Percentiles rank a stretch among this genome's conserved stretches.
Conservation (phyloP, 371 early-diverging fungal species). For the Rhizopus microsporus region DNA sequence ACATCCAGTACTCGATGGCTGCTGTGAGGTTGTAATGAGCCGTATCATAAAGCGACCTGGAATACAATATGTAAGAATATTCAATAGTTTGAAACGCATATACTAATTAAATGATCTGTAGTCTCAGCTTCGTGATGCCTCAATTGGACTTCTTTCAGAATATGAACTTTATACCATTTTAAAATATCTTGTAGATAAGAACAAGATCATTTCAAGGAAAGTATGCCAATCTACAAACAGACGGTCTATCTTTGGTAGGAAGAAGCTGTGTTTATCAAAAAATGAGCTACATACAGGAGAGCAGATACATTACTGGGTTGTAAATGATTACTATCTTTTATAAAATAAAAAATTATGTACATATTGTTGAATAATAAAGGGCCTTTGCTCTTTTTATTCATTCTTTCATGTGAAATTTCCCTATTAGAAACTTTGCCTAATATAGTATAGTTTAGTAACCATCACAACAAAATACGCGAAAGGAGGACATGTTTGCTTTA, state of each 20-base stretch:
- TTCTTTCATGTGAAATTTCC: not conserved
- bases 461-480: too few relatives aligned
- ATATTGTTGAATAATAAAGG: not conserved
- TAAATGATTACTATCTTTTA: slow-evolving; percentile 4
- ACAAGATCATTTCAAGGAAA: slow-evolving; percentile 3
- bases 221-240: slow-evolving; percentile 1
- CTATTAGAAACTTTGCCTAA: too few relatives aligned
- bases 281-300: slow-evolving; percentile 2
- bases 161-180: slow-evolving; percentile 19
- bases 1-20: slow-evolving; percentile 15
- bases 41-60: slow-evolving; percentile 19
- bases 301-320: slow-evolving; percentile 19
- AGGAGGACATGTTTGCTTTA: too few relatives aligned
- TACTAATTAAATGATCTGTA: slow-evolving; percentile 1
- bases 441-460: too few relatives aligned
- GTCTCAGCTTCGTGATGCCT: slow-evolving; percentile 5
- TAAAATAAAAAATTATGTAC: not conserved
- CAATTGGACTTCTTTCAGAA: slow-evolving; percentile 10
- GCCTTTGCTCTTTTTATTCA: not conserved
- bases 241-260: slow-evolving; percentile 7
- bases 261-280: not conserved
- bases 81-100: not conserved
- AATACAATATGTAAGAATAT: slow-evolving; percentile 18
- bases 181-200: slow-evolving; percentile 6
- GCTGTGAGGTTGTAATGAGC: slow-evolving; percentile 10